Evolutionary conservation across 257 asterid genomes (phyloP), one percentile per base, ranked within the genome.

Genomic region (Jasminum sambac): DNA sequence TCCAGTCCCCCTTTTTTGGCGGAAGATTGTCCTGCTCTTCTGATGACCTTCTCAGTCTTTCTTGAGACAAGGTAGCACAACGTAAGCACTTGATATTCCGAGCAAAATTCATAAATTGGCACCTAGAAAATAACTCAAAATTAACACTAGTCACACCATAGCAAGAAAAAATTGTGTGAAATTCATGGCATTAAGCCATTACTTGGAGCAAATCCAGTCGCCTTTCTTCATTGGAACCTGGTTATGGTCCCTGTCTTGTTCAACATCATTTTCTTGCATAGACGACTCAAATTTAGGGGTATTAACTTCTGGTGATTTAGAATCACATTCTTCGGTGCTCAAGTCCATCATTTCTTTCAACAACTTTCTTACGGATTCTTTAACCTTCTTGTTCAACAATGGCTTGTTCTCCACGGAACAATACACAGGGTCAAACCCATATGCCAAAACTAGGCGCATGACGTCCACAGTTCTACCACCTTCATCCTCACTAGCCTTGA

Each of bases 1-100:
- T 82, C 99, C 99, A 91, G 81, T 91, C 99, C 73, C 99, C 99
- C 82, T 87, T 91, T 93, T 88, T 95, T 80, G 86, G 71, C 6
- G 94, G 99, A 71, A 91, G 89, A 70, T 88, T 72, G 25, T 79
- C 94, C 79, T 81, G 93, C 64, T 88, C 95, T 74, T 78, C 89
- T 8, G 87, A 76, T 77, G 91, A 60, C 66, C 66, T 77, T 72
- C 41, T 73, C 16, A 88, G 74, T 52, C 85, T 88, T 77, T 89
- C 97, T 73, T 74, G 74, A 66, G 59, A 80, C 26, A 89, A 72
- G 70, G 71, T 69, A 64, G 85, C 78, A 74, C 99, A 95, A 23
- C 79, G 84, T 70, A 91, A 83, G 77, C 99, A 95, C 82, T 84
- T 89, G 68, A 85, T 24, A 61, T 91, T 91, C 69, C 91, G 90